Evolutionary conservation across 1,139 yeast genomes (phyloP), one percentile per base, ranked within the genome.

Genomic region (Kazachstania sp.): DNA sequence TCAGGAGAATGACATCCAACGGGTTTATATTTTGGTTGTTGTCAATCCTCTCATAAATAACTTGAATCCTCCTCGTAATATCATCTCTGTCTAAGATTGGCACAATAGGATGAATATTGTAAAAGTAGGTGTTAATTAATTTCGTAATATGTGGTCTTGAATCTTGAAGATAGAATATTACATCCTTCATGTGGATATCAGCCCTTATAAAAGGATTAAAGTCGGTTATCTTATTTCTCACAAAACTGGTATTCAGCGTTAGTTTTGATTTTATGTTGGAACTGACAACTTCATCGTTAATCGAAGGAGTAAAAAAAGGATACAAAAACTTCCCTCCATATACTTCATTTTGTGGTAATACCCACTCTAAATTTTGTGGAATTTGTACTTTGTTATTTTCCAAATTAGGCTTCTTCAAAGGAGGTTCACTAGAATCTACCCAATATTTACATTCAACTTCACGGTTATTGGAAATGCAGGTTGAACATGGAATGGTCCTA

Each of bases 31-130:
- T 26, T 20, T 36, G 30, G 18, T 43, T 39, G 5, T 28, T 19
- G 16, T 45, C 20, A 5, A 48, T 37, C n/a, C 47, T 43, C 4
- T 48, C 38, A 34, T 51, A 52, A 4, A 56, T 37, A 3, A 41
- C 47, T 5, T 37, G 32, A 9, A 55, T 34, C 30, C 47, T 45
- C 4, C 39, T 26, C 1, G 26, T 4, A 2, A 54, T 41, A 13
- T 44, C 46, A 16, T 45, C 40, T 39, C 48, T 49, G 26, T 48
- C 46, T 13, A 59, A 18, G 11, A 60, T 41, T 2, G 64, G 64
- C n/a, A 60, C 50, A 12, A 60, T 54, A 9, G 64, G 60, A 48
- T 60, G 57, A 4, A 60, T 46, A 5, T 52, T 44, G 11, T 51
- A 54, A 34, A 58, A 55, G 46, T 51, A 60, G 28, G 20, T 23